Conservation (phyloP, 129 eudicot species). For the Escallonia rubra region DNA sequence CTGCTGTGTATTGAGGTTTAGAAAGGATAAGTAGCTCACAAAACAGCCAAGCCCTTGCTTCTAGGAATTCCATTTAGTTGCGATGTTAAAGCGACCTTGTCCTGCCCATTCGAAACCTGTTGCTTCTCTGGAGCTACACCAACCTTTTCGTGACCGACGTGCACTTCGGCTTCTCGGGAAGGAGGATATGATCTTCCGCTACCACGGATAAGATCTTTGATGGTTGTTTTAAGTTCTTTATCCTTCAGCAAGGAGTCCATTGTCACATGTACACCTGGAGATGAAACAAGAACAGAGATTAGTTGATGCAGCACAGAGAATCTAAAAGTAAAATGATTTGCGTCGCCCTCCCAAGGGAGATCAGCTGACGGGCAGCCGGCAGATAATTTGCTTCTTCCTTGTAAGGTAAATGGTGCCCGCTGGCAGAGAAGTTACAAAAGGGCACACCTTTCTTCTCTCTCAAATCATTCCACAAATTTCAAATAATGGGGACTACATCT, state of each 20-base stretch:
- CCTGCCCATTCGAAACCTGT: conserved; percentile 27
- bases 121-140: conserved; percentile 26
- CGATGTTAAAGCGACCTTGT: conserved; percentile 19
- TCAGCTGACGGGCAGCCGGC: too few species aligned
- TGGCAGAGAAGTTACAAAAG: too few species aligned
- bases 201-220: conserved; percentile 64
- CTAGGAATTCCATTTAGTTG: conserved; percentile 30
- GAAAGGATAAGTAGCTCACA: conserved; percentile 9
- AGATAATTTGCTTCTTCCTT: too few species aligned
- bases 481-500: too few species aligned
- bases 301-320: too few species aligned
- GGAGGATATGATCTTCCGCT: conserved; percentile 86
- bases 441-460: too few species aligned
- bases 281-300: background rate
- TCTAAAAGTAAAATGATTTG: too few species aligned
- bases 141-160: conserved; percentile 5
- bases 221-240: conserved; percentile 45
- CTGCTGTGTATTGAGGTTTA: too few species aligned
- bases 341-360: too few species aligned
- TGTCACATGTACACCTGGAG: conserved; percentile 83
- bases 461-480: too few species aligned
- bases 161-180: conserved; percentile 21
- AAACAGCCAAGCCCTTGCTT: conserved; percentile 39
- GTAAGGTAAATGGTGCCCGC: too few species aligned
- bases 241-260: conserved; percentile 81